Evolutionary conservation across 768 basidiomycete species (phyloP), one percentile per base, ranked within the genome.

Genomic region (Thelephora aurantiotincta): DNA sequence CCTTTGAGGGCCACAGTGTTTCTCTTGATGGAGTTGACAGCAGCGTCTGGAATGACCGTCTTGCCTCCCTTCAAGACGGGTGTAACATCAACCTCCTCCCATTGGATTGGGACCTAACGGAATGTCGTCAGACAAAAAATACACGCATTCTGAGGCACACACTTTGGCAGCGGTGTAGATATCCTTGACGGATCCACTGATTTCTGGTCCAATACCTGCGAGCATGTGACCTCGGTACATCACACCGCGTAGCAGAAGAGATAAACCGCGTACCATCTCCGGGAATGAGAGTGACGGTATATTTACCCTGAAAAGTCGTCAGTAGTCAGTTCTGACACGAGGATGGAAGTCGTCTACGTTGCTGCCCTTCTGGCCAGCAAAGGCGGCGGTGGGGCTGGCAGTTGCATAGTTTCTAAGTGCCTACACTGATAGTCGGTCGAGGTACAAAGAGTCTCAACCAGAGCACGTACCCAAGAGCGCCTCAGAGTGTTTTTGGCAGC

Each of bases 1-100:
- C 93, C 96, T 73, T 99, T 99, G 59, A 99, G 70, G 18, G 96
- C 96, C 49, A 99, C 90, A 14, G 94, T 97, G 68, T 98, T 98
- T 69, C 82, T 88, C 72, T 84, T 92, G 59, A 99, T 85, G 12
- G 87, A 91, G 44, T 73, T 73, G 52, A 99, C 91, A 33, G 96
- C 93, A 49, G 65, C 65, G 52, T 96, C 91, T 26, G 96, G 96
- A 60, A 99, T 98, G 51, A 89, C 89, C 44, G 92, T 96, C 73
- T 97, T 96, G 44, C 96, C 96, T 50, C 82, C 82, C 65, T 91
- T 90, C 50, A 97, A 69, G 47, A 94, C 77, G 11, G 96, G 96
- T 6, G 89, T 84, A 43, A 99, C 96, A 61, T 83, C 87, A 64
- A 97, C 94, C 68, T 98, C 96, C 65, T 99, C 96, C 96, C 96